These are phyloP conservation scores for Lactarius sanguifluus DNA, from an alignment of 768 basidiomycete genomes.

Conservation along the genomic window DNA sequence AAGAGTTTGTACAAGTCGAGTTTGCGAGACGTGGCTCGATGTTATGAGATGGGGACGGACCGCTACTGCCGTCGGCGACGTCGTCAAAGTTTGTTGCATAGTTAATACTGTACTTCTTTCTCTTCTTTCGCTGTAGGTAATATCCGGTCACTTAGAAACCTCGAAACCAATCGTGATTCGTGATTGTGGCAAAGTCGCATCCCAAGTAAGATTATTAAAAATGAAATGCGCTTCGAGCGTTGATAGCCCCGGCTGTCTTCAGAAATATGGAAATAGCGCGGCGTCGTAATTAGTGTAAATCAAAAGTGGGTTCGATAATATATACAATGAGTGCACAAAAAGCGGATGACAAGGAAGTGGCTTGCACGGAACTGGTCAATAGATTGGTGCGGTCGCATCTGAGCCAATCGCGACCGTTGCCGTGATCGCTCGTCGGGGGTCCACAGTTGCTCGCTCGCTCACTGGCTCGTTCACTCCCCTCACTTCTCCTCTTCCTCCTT, in stretches of 20 bases:
- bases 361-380: not conserved
- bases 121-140: not conserved
- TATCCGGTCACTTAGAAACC: not conserved
- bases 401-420: slow-evolving; percentile 29
- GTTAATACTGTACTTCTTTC: not conserved
- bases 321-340: not conserved
- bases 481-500: not conserved
- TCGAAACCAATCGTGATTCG: not conserved
- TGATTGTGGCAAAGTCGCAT: not conserved
- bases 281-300: not conserved
- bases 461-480: slow-evolving; percentile 6
- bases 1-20: not conserved
- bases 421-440: slow-evolving; percentile 22
- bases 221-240: not conserved
- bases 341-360: not conserved
- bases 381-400: slow-evolving; percentile 11
- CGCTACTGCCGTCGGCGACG: not conserved
- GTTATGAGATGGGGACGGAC: slow-evolving; percentile 12
- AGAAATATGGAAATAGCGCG: not conserved
- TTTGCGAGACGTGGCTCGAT: slow-evolving; percentile 1
- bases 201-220: not conserved
- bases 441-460: not conserved
- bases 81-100: not conserved
- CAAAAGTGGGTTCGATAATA: not conserved
- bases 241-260: not conserved